Percentiles rank a stretch among this genome's conserved stretches.
These are phyloP conservation scores for Aegilops tauschii DNA, from an alignment of 176 grass and related monocot species.

Conservation along the genomic window DNA sequence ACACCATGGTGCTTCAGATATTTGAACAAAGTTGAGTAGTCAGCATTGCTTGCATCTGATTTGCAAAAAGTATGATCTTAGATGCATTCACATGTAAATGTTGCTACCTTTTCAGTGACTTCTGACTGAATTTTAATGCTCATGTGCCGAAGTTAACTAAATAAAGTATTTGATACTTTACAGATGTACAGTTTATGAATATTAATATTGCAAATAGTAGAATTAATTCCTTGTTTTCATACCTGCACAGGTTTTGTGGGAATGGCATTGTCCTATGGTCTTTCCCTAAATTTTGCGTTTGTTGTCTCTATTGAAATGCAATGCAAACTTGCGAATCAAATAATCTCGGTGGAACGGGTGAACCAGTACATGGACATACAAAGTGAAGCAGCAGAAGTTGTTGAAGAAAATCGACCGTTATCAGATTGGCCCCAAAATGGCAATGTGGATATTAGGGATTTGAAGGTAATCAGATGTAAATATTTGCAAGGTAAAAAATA, in stretches of 20 bases:
- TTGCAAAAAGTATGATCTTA: no score
- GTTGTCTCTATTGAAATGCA: constrained; percentile 82
- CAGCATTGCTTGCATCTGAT: background rate
- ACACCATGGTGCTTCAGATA: constrained; percentile 7
- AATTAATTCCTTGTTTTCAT: constrained; percentile 5
- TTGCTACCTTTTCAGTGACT: no score
- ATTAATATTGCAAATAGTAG: background rate
- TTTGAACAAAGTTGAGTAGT: background rate
- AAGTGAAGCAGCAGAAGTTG: constrained; percentile 67
- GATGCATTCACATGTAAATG: no score
- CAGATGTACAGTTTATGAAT: background rate
- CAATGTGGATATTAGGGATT: constrained; percentile 60
- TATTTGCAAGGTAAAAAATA: background rate
- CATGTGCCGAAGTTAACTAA: background rate
- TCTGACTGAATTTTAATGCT: background rate
- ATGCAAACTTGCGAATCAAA: constrained; percentile 72
- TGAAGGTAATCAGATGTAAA: constrained; percentile 50
- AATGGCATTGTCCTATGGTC: constrained; percentile 91
- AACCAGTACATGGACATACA: constrained; percentile 83
- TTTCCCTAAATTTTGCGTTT: constrained; percentile 71
- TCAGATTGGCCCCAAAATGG: constrained; percentile 73
- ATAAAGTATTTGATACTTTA: background rate
- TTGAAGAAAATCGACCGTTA: constrained; percentile 53
- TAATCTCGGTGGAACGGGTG: constrained; percentile 92
- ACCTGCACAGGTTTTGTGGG: constrained; percentile 75